Percentiles rank a stretch among this genome's conserved stretches.
These are phyloP conservation scores for Niebla homalea DNA, from an alignment of 495 filamentous ascomycete species.

Conservation along the genomic window DNA sequence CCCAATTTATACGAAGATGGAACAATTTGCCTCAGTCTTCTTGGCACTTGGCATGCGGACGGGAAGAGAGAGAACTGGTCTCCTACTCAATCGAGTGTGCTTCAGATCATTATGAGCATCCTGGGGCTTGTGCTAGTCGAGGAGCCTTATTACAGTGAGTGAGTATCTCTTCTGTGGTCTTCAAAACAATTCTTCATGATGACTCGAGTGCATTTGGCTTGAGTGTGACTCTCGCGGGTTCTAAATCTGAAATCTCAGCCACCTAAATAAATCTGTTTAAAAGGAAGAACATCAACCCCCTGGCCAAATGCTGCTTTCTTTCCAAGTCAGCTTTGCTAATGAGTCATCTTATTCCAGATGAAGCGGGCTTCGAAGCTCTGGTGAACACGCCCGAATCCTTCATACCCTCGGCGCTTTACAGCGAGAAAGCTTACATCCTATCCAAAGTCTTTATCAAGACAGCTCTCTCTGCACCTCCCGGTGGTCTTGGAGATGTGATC, in stretches of 20 bases:
- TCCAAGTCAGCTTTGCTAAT: background rate
- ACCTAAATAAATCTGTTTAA: constrained; percentile 32
- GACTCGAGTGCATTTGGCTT: constrained; percentile 47
- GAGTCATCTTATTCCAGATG: constrained; percentile 26
- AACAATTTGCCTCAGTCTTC: constrained; percentile 44
- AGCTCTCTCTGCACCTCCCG: constrained; percentile 28
- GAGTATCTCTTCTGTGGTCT: background rate
- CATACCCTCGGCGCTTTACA: constrained; percentile 37
- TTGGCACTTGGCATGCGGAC: constrained; percentile 46
- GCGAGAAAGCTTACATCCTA: constrained; percentile 41
- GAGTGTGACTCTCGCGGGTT: constrained; percentile 26
- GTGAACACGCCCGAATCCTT: constrained; percentile 28
- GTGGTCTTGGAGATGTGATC: constrained; percentile 36
- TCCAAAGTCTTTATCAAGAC: constrained; percentile 39
- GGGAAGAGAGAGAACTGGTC: constrained; percentile 41
- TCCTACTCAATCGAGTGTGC: constrained; percentile 33
- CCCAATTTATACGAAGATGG: constrained; percentile 53
- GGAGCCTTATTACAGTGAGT: constrained; percentile 50
- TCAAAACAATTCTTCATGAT: constrained; percentile 4
- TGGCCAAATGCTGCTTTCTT: background rate
- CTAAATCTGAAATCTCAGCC: constrained; percentile 41
- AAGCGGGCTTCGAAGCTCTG: constrained; percentile 43
- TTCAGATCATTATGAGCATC: constrained; percentile 48
- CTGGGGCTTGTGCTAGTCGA: constrained; percentile 46
- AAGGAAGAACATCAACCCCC: background rate